Evolutionary conservation across 345 rosid genomes (phyloP).

Genomic region (Citrus trifoliata): DNA sequence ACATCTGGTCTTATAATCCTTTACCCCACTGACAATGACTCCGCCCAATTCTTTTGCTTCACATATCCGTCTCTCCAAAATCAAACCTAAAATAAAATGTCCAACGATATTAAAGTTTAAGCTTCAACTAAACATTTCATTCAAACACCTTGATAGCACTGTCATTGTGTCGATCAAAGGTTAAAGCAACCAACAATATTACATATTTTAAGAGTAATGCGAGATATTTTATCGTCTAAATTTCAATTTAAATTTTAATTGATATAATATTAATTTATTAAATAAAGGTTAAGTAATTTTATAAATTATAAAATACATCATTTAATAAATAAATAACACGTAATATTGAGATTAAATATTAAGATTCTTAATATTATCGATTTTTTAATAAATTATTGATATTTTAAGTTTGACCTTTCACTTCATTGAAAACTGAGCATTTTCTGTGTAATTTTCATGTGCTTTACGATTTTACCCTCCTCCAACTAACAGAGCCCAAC

Average conservation of each 20-base stretch:
- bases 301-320: no score
- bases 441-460: constrained; percentile 30
- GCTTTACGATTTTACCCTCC: no score
- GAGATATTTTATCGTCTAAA: no score
- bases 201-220: constrained; percentile 21
- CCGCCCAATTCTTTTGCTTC: constrained; percentile 75
- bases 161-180: constrained; percentile 45
- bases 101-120: constrained; percentile 54
- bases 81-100: constrained; percentile 57
- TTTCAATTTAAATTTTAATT: no score
- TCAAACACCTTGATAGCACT: constrained; percentile 49
- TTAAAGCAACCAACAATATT: constrained; percentile 63
- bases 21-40: constrained; percentile 50
- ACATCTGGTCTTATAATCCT: no score
- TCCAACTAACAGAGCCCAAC: no score
- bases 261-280: no score
- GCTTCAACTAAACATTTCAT: constrained; percentile 50
- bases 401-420: constrained; percentile 2
- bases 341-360: no score
- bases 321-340: accelerated
- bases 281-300: no score
- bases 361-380: no score
- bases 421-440: constrained; percentile 60
- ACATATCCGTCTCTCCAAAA: constrained; percentile 40
- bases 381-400: constrained; percentile 9